Evolutionary conservation across 2,329 filamentous ascomycete species (phyloP), one percentile per base, ranked within the genome.

Genomic region (Botrytis tulipae): DNA sequence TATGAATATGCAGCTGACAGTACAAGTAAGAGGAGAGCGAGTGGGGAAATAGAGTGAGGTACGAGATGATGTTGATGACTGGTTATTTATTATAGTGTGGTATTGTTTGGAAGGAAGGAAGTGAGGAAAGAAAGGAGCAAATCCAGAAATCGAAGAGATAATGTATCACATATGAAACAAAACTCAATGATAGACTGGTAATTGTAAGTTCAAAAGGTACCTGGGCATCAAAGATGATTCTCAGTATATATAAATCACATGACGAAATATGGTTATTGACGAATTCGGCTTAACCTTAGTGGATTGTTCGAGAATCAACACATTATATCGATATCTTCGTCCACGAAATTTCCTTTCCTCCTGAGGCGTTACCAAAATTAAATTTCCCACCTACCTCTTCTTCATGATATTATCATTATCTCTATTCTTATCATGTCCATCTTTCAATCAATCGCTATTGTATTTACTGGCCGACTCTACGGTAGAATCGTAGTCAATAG

Each of bases 61-160:
- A 3, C 7, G 51, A 29, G 14, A n/a, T n/a, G n/a, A n/a, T n/a
- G n/a, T n/a, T n/a, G n/a, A n/a, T n/a, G n/a, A 18, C n/a, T 57
- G n/a, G 16, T 57, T 29, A 29, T 4, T 29, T 29, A n/a, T n/a
- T 18, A 57, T 29, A 18, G n/a, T 18, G 18, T 57, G 14, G 2
- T 57, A 7, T 29, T 29, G n/a, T 16, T 29, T 9, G n/a, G n/a
- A 29, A 18, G 51, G n/a, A 18, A 29, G 48, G 25, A 51, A 14
- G 14, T 25, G 12, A n/a, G 48, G 4, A 12, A 12, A 2, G 3
- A 9, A 48, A 4, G 0, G 25, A 46, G 7, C 1, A 22, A 4
- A 22, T 9, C 8, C 0, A 46, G 44, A 22, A 22, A 9, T 25
- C 20, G 20, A 48, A 12, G 20, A 48, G 46, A 48, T 48, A 22